These are phyloP conservation scores for Chamaecrista fasciculata DNA, from an alignment of 306 rosid species.

Conservation along the genomic window DNA sequence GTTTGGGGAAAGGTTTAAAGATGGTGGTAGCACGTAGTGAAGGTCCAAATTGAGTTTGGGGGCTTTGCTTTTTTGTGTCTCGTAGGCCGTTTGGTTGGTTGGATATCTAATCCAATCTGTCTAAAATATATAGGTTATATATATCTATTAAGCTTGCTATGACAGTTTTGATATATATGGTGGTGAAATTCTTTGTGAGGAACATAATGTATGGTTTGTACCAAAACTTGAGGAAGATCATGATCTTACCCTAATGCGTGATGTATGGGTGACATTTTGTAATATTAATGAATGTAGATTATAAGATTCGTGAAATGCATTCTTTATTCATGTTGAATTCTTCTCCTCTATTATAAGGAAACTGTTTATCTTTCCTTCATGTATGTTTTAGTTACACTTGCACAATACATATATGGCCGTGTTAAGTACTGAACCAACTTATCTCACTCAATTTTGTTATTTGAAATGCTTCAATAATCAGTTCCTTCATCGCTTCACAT, in stretches of 20 bases:
- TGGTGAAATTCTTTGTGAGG: conserved; percentile 37
- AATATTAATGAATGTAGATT: conserved; percentile 34
- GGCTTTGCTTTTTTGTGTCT: conserved; percentile 45
- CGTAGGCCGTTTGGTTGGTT: conserved; percentile 53
- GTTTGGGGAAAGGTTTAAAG: conserved; percentile 39
- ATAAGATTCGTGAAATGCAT: conserved; percentile 33
- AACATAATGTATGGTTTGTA: conserved; percentile 43
- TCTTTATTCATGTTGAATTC: not conserved
- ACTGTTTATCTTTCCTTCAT: no score
- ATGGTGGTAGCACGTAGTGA: conserved; percentile 40
- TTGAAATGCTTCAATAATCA: no score
- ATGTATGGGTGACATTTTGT: conserved; percentile 44
- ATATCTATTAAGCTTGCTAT: conserved; percentile 33
- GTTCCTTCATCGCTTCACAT: no score
- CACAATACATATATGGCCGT: no score
- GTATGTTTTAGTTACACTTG: no score
- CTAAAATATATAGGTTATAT: conserved; percentile 28
- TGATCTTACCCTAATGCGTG: conserved; percentile 34
- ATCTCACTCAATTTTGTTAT: no score
- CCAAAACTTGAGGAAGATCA: conserved; percentile 38
- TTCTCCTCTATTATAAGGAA: no score
- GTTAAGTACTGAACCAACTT: no score
- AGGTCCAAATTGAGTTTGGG: conserved; percentile 41
- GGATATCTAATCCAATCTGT: conserved; percentile 43
- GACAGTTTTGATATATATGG: conserved; percentile 47